Conservation (phyloP, 2,329 filamentous ascomycete species). For the Pseudogymnoascus sp. region DNA sequence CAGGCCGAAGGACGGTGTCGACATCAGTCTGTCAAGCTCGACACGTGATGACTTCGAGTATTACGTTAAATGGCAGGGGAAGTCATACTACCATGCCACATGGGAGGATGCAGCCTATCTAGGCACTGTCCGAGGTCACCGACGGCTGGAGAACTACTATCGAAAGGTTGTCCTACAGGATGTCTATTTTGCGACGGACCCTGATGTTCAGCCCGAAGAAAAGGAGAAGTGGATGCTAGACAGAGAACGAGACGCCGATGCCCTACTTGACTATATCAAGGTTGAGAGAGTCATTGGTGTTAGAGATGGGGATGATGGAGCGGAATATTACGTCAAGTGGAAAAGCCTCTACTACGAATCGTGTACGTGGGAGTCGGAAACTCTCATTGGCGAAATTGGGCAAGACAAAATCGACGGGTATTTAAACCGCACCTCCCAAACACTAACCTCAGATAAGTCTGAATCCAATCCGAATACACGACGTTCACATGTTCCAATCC, state of each 20-base stretch:
- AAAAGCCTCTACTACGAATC: constrained; percentile 87
- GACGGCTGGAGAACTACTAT: constrained; percentile 92
- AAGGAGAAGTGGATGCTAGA: constrained; percentile 94
- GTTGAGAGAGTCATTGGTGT: constrained; percentile 88
- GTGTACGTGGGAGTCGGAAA: constrained; percentile 84
- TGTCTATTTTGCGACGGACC: constrained; percentile 65
- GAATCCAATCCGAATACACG: constrained; percentile 71
- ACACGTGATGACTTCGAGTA: constrained; percentile 75
- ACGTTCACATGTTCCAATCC: constrained; percentile 59
- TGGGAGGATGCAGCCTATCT: constrained; percentile 80
- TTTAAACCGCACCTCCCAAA: constrained; percentile 71
- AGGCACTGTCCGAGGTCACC: constrained; percentile 69
- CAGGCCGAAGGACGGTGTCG: constrained; percentile 61
- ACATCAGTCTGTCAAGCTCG: constrained; percentile 46
- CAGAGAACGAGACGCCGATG: constrained; percentile 81
- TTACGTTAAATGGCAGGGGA: constrained; percentile 93
- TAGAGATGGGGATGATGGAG: constrained; percentile 62
- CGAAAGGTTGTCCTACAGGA: constrained; percentile 74
- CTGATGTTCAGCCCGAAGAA: constrained; percentile 71
- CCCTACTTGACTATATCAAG: constrained; percentile 79
- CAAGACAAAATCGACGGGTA: constrained; percentile 89
- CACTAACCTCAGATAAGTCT: constrained; percentile 69
- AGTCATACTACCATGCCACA: constrained; percentile 89
- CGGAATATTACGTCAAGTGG: constrained; percentile 95
- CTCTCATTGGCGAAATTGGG: constrained; percentile 66